These are phyloP conservation scores for Eucommia ulmoides DNA, from an alignment of 257 asterid species.

Conservation along the genomic window DNA sequence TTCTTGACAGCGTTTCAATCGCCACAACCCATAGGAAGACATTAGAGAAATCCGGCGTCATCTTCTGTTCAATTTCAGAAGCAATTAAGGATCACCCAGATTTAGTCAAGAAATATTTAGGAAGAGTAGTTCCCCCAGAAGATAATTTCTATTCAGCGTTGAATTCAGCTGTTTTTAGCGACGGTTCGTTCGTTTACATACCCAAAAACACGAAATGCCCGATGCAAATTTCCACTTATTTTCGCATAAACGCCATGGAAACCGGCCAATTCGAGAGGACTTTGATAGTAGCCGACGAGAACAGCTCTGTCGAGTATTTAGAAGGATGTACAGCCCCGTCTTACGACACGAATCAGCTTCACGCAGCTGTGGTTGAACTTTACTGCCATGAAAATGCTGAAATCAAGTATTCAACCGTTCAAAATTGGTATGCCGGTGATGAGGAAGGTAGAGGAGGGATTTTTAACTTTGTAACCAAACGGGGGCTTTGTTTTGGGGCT, in stretches of 20 bases:
- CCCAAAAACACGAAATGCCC: slow-evolving; percentile 86
- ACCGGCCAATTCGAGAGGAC: slow-evolving; percentile 98
- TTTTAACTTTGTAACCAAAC: slow-evolving; percentile 78
- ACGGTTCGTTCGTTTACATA: slow-evolving; percentile 88
- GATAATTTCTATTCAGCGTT: slow-evolving; percentile 81
- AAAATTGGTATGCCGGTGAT: slow-evolving; percentile 98
- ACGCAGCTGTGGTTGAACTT: slow-evolving; percentile 93
- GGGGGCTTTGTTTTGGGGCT: slow-evolving; percentile 80
- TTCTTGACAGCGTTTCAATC: slow-evolving; percentile 85
- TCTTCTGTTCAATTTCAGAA: slow-evolving; percentile 91
- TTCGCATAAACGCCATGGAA: slow-evolving; percentile 91
- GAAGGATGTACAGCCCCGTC: slow-evolving; percentile 99
- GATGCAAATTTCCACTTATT: slow-evolving; percentile 89
- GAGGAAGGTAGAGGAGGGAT: slow-evolving; percentile 86
- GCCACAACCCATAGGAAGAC: slow-evolving; percentile 90
- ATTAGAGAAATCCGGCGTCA: slow-evolving; percentile 72
- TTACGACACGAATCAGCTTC: slow-evolving; percentile 80
- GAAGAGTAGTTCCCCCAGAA: slow-evolving; percentile 78
- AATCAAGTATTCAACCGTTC: slow-evolving; percentile 92
- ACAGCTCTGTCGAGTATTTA: slow-evolving; percentile 87
- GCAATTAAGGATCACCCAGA: slow-evolving; percentile 82
- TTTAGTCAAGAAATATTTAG: slow-evolving; percentile 59
- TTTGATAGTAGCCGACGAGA: slow-evolving; percentile 80
- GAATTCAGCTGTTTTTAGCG: slow-evolving; percentile 92
- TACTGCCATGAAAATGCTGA: slow-evolving; percentile 71